Evolutionary conservation across 1,284 basidiomycete species (phyloP).

Genomic region (Cutaneotrichosporon mucoides): DNA sequence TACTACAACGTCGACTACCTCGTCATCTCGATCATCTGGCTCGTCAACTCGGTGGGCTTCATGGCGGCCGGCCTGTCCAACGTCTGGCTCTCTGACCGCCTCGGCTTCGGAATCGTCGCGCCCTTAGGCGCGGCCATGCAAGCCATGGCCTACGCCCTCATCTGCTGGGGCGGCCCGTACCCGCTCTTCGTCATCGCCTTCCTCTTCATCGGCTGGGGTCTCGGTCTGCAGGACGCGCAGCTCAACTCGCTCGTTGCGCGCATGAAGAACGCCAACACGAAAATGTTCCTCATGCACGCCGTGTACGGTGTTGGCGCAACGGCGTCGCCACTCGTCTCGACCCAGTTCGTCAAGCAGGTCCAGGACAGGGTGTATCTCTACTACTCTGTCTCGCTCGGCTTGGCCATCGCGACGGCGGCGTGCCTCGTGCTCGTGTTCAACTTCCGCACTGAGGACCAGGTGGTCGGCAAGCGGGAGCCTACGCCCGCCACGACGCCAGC

Average conservation of each 20-base stretch:
- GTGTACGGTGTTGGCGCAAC: constrained; percentile 64
- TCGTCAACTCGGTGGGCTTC: constrained; percentile 57
- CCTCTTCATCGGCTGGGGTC: constrained; percentile 60
- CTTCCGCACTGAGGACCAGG: constrained; percentile 56
- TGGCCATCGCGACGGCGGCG: constrained; percentile 54
- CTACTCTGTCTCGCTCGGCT: constrained; percentile 60
- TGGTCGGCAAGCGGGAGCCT: constrained; percentile 30
- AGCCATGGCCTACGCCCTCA: constrained; percentile 55
- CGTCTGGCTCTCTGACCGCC: constrained; percentile 54
- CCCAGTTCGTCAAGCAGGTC: constrained; percentile 58
- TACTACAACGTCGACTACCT: constrained; percentile 51
- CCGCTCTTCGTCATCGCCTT: constrained; percentile 62
- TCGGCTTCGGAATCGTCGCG: constrained; percentile 57
- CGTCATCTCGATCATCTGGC: constrained; percentile 57
- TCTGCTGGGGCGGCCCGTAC: constrained; percentile 62
- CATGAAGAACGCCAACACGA: constrained; percentile 40
- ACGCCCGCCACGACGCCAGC: not conserved
- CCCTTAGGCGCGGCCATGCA: constrained; percentile 39
- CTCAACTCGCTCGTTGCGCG: constrained; percentile 39
- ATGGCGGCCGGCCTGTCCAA: constrained; percentile 54
- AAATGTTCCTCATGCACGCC: constrained; percentile 64
- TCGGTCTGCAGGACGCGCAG: constrained; percentile 54
- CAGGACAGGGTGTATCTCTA: constrained; percentile 57
- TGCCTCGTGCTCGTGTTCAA: constrained; percentile 56
- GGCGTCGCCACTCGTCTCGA: constrained; percentile 61